Percentiles rank a stretch among this genome's conserved stretches.
Conservation (phyloP, 2,329 filamentous ascomycete species). For the Alternaria ventricosa region DNA sequence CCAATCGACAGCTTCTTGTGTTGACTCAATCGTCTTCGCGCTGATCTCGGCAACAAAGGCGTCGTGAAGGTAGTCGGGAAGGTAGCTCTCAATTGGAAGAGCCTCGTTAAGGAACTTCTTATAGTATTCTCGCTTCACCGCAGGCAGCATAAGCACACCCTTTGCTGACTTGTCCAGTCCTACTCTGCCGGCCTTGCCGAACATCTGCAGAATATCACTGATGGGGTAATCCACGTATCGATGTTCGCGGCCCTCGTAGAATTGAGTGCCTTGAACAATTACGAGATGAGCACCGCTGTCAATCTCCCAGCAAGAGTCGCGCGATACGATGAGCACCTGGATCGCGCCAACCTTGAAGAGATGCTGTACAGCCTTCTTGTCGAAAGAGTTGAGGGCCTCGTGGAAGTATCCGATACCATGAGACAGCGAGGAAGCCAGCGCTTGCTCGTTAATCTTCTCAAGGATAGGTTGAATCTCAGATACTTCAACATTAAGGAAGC, state of each 20-base stretch:
- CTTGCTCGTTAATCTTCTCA: slow-evolving; percentile 81
- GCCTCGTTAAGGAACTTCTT: slow-evolving; percentile 98
- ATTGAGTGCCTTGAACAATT: slow-evolving; percentile 96
- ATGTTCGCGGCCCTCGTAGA: slow-evolving; percentile 95
- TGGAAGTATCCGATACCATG: slow-evolving; percentile 98
- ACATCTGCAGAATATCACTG: slow-evolving; percentile 96
- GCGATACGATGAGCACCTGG: slow-evolving; percentile 79
- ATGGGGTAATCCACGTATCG: slow-evolving; percentile 96
- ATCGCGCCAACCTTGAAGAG: slow-evolving; percentile 89
- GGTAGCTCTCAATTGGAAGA: slow-evolving; percentile 90
- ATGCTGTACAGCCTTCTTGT: slow-evolving; percentile 93
- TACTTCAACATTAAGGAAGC: slow-evolving; percentile 85
- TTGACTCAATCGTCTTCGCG: slow-evolving; percentile 92
- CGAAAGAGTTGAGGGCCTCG: slow-evolving; percentile 84
- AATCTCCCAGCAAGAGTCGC: slow-evolving; percentile 96
- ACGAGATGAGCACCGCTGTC: slow-evolving; percentile 88
- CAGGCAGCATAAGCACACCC: slow-evolving; percentile 95
- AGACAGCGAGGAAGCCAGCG: slow-evolving; percentile 84
- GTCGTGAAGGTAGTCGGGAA: slow-evolving; percentile 91
- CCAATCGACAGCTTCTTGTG: slow-evolving; percentile 98
- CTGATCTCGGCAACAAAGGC: slow-evolving; percentile 97
- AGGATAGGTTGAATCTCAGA: slow-evolving; percentile 84
- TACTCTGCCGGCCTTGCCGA: slow-evolving; percentile 86
- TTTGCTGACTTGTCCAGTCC: slow-evolving; percentile 80
- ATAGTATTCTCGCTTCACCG: slow-evolving; percentile 96